Conservation (phyloP, 2,329 filamentous ascomycete genomes). For the Venturia aucupariae region DNA sequence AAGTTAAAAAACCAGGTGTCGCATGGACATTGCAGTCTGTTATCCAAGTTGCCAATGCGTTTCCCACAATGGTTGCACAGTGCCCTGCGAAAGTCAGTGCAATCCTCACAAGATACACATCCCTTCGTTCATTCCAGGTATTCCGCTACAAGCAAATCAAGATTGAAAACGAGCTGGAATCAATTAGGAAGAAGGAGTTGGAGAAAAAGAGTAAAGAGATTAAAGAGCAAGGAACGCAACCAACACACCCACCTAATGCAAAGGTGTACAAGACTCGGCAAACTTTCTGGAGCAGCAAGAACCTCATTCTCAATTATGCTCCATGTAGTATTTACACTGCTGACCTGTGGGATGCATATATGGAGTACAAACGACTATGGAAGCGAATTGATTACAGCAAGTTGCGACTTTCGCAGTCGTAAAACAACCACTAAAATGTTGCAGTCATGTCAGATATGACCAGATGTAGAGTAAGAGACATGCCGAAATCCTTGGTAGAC, state of each 20-base stretch:
- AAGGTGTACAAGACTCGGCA: conserved; percentile 19
- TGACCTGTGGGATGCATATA: conserved; percentile 25
- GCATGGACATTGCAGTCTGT: conserved; percentile 26
- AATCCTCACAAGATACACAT: conserved; percentile 25
- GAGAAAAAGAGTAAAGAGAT: conserved; percentile 17
- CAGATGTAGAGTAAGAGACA: conserved; percentile 10
- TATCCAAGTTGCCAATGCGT: conserved; percentile 26
- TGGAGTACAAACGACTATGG: conserved; percentile 27
- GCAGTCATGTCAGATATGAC: conserved; percentile 12
- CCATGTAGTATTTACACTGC: conserved; percentile 26
- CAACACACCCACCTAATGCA: conserved; percentile 16
- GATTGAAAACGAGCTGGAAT: neutral
- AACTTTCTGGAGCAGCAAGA: conserved; percentile 20
- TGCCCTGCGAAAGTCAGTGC: conserved; percentile 24
- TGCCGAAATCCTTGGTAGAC: neutral
- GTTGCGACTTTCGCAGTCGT: conserved; percentile 9
- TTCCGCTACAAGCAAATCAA: conserved; percentile 21
- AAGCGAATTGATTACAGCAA: conserved; percentile 24
- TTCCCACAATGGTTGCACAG: conserved; percentile 26
- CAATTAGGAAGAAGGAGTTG: conserved; percentile 13
- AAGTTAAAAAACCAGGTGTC: conserved; percentile 25
- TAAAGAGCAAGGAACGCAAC: conserved; percentile 18
- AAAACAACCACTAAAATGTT: neutral
- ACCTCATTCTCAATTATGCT: conserved; percentile 26
- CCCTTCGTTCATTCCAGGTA: conserved; percentile 24